Evolutionary conservation across 768 basidiomycete genomes (phyloP).

Genomic region (Lactarius hatsudake): DNA sequence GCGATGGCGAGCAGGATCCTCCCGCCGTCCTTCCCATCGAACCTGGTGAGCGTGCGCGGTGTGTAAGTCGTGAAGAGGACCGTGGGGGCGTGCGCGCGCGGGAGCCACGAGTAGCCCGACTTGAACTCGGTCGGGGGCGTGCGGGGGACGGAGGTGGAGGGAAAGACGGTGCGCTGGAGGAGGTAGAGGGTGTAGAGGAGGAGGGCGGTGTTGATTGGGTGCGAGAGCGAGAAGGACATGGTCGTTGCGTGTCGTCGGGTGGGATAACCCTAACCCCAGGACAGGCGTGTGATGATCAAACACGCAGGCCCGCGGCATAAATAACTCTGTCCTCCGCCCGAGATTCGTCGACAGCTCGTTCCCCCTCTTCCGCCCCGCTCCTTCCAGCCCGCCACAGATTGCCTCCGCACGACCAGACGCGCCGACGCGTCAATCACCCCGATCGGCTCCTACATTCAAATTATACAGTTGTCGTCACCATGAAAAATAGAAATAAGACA

Average conservation of each 20-base stretch:
- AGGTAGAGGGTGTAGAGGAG: conserved; percentile 77
- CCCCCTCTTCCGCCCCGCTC: not conserved
- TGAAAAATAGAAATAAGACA: conserved; percentile 91
- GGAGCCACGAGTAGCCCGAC: conserved; percentile 89
- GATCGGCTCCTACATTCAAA: not conserved
- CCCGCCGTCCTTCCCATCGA: conserved; percentile 59
- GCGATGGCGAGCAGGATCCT: conserved; percentile 86
- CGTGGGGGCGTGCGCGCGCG: conserved; percentile 74
- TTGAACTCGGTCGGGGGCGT: conserved; percentile 68
- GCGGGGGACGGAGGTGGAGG: conserved; percentile 51
- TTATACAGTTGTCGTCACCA: conserved; percentile 30
- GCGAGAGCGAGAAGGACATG: conserved; percentile 50
- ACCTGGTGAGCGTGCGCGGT: conserved; percentile 67
- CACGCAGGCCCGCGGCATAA: not conserved
- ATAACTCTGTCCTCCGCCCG: not conserved
- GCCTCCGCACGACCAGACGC: not conserved
- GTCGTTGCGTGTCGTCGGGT: not conserved
- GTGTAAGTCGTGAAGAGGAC: conserved; percentile 78
- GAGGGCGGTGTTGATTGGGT: conserved; percentile 76
- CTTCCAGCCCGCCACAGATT: not conserved
- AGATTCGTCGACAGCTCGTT: not conserved
- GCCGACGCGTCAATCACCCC: not conserved
- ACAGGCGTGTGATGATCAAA: not conserved
- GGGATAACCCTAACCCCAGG: conserved; percentile 6
- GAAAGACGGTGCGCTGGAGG: conserved; percentile 70